Evolutionary conservation across 164 flowering plant species (phyloP), one percentile per base, ranked within the genome.

Genomic region (Brasenia schreberi): DNA sequence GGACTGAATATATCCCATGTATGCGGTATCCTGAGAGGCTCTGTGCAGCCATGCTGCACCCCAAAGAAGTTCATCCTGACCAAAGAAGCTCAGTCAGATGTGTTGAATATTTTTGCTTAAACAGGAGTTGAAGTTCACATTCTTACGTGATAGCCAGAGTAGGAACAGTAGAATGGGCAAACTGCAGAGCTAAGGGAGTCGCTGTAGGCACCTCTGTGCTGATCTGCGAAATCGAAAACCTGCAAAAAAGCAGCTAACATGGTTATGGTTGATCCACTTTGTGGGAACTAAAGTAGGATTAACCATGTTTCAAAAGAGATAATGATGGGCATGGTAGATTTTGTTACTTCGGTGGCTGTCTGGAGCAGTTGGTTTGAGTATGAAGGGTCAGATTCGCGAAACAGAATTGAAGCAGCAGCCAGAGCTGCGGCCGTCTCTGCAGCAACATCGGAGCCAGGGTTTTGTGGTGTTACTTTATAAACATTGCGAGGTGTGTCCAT

Each of bases 361-460:
- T 79, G 74, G 33, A 90, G 86, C 66, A 90, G 70, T 71, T 79
- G 81, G 17, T 72, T 5, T 7, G 98, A 90, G 27, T 93, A 93
- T 4, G 89, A 74, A 65, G 92, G 85, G 69, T 93, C 96, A 42
- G 87, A 78, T 19, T 79, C 79, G 63, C 79, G 76, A 79, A 93
- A 90, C 59, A 87, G 96, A 5, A 89, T 83, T 1, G 98, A 90
- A 68, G 89, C 90, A 5, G 98, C 92, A 53, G 98, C 98, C 62
- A 93, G 62, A 59, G 98, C 98, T 10, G 98, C 97, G 0, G 97
- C 92, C 4, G 94, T 93, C 77, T 93, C 98, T 12, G 90, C 98
- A n/a, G 97, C 98, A n/a, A 93, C 97, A 75, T 93, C 98, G 14
- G 98, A 87, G 7, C 97, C 98, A 14, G 98, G 97, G 75, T 79